Evolutionary conservation across 1,284 basidiomycete species (phyloP).

Genomic region (Leccinum pachyderme): DNA sequence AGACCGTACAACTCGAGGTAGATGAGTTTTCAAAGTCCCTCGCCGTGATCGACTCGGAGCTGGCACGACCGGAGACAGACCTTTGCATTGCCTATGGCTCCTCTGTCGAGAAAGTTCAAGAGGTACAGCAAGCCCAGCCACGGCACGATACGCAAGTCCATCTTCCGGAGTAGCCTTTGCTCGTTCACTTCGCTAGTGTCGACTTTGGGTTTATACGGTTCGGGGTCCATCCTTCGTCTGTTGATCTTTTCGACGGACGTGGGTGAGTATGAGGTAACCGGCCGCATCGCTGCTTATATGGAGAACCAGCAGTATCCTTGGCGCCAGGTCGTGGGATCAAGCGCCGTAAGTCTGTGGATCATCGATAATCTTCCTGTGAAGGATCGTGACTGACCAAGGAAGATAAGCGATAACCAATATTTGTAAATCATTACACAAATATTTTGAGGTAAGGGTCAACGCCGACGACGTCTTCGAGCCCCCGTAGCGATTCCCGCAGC

Average conservation of each 20-base stretch:
- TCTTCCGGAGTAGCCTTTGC: constrained; percentile 45
- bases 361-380: too few species aligned
- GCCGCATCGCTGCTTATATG: constrained; percentile 1
- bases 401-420: background rate
- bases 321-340: background rate
- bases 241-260: constrained; percentile 8
- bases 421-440: constrained; percentile 43
- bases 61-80: constrained; percentile 31
- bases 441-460: constrained; percentile 61
- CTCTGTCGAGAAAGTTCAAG: constrained; percentile 60
- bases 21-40: background rate
- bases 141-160: constrained; percentile 53
- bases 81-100: constrained; percentile 66
- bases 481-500: constrained; percentile 53
- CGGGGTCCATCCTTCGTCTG: constrained; percentile 1
- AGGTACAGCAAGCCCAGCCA: constrained; percentile 63
- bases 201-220: constrained; percentile 37
- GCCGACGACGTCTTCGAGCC: constrained; percentile 57
- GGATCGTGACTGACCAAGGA: background rate
- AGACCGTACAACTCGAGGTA: constrained; percentile 45
- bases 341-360: background rate
- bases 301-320: background rate
- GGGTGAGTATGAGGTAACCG: background rate
- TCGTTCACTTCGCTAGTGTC: constrained; percentile 45
- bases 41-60: background rate